These are phyloP conservation scores for Sugiyamaella pinicola DNA, from an alignment of 1,139 yeast species.

Conservation along the genomic window DNA sequence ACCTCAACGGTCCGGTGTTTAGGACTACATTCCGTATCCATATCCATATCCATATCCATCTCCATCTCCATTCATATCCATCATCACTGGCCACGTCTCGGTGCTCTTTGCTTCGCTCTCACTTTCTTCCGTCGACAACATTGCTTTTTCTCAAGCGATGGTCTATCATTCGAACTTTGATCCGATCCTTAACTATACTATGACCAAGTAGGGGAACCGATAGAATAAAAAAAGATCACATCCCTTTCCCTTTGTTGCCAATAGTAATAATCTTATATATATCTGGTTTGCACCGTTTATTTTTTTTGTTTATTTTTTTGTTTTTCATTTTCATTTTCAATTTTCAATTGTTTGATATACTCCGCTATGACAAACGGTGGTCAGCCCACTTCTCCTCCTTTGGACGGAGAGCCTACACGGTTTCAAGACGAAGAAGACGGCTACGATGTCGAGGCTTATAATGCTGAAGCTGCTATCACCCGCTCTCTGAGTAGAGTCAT, in stretches of 20 bases:
- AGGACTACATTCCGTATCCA: too few species aligned
- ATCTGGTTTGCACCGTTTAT: too few species aligned
- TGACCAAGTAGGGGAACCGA: not conserved
- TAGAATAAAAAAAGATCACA: too few species aligned
- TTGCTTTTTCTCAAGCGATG: not conserved
- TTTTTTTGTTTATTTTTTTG: not conserved
- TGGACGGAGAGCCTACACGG: constrained; percentile 2
- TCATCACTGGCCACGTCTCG: too few species aligned
- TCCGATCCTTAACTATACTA: not conserved
- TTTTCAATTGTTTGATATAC: too few species aligned
- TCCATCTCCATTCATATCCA: not conserved
- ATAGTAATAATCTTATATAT: too few species aligned
- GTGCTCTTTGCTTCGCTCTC: not conserved
- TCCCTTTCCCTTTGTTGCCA: constrained; percentile 1
- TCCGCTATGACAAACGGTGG: constrained; percentile 3
- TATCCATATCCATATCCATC: not conserved
- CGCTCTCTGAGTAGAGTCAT: constrained; percentile 31
- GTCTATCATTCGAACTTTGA: not conserved
- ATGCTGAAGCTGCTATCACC: constrained; percentile 25
- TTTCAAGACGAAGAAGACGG: not conserved
- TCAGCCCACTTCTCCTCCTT: too few species aligned
- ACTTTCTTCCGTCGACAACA: not conserved
- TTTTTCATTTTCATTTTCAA: not conserved
- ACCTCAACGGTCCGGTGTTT: too few species aligned
- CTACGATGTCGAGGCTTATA: constrained; percentile 28